Base-by-base conservation (phyloP, 2,329 filamentous ascomycete genomes). In the Penicillium sp. region DNA sequence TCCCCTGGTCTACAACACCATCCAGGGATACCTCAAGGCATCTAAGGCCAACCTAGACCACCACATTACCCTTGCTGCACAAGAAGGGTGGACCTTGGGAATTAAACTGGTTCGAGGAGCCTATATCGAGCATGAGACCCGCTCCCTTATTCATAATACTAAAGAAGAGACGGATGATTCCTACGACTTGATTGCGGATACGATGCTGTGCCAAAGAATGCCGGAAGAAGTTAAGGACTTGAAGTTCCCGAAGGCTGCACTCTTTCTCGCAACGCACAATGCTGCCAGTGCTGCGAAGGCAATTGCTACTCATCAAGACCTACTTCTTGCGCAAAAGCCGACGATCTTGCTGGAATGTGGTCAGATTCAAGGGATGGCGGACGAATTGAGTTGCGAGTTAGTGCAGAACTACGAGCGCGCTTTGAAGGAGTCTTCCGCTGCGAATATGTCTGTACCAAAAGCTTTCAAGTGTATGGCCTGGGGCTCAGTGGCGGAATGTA, bases 311-410 rank as follows among this genome's bases (percentile, higher is more conserved):
- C 64, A 68, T 6, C 62, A 59, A 26, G 27, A 61, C 2, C 75
- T 81, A 11, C 77, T 81, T 19, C 69, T 73, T 11, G 49, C 68
- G 5, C 76, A 79, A 42, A 65, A 72, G 56, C 63, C 69, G 52
- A 70, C 71, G 26, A 61, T 73, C 39, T 67, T 75, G 3, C 70
- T 82, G 1, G 73, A 77, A n/a, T 90, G 89, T 71, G 88, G 88
- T 1, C 91, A 96, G 76, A 83, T 96, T 2, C 88, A 91, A 76
- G 91, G 92, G 22, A 96, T 96, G 92, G 92, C 91, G 1, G 92
- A 96, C 66, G 91, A 96, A 70, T 85, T 96, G 51, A 90, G 87
- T 21, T 81, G 82, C 61, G 74, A 77, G 16, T 68, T 84, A 0
- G 72, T 84, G 42, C 56, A 60, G 52, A 60, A 55, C 65, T 70